Evolutionary conservation across 2,329 filamentous ascomycete genomes (phyloP).

Genomic region (Pseudonectria foliicola): DNA sequence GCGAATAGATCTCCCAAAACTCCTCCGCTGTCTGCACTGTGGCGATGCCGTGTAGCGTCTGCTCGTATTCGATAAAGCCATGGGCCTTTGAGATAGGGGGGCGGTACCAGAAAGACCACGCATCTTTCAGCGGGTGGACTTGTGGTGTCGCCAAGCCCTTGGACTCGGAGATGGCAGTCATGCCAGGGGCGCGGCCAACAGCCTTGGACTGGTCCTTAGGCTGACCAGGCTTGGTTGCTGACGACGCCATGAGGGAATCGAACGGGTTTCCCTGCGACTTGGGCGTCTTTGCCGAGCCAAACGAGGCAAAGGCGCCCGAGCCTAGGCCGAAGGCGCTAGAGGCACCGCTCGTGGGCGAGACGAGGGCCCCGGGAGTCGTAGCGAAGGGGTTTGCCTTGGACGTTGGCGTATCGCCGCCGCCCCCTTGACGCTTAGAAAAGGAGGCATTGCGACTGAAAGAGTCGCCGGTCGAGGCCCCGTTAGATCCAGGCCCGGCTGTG

Average conservation of each 20-base stretch:
- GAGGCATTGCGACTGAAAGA: constrained; percentile 54
- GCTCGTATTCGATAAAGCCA: constrained; percentile 82
- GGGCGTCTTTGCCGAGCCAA: constrained; percentile 74
- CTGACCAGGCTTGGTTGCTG: constrained; percentile 24
- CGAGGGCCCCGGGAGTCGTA: constrained; percentile 56
- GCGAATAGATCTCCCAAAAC: constrained; percentile 83
- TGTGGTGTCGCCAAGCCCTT: constrained; percentile 30
- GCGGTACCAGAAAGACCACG: constrained; percentile 96
- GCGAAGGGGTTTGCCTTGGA: constrained; percentile 73
- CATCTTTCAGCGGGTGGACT: constrained; percentile 61
- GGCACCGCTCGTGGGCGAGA: constrained; percentile 48
- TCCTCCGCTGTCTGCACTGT: constrained; percentile 76
- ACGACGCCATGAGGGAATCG: constrained; percentile 59
- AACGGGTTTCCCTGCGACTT: constrained; percentile 78
- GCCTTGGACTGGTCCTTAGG: constrained; percentile 27
- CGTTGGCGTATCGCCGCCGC: constrained; percentile 58
- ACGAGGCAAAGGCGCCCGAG: constrained; percentile 90
- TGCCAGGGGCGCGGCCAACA: constrained; percentile 25
- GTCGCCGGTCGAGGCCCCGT: constrained; percentile 45
- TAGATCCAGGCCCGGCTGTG: constrained; percentile 54
- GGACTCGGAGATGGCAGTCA: constrained; percentile 41
- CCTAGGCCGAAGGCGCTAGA: constrained; percentile 90
- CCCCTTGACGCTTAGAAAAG: constrained; percentile 63
- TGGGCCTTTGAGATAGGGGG: constrained; percentile 95
- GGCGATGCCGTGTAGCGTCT: constrained; percentile 84